Base-by-base conservation (phyloP, 768 basidiomycete species). In the Boletellus sp. region DNA sequence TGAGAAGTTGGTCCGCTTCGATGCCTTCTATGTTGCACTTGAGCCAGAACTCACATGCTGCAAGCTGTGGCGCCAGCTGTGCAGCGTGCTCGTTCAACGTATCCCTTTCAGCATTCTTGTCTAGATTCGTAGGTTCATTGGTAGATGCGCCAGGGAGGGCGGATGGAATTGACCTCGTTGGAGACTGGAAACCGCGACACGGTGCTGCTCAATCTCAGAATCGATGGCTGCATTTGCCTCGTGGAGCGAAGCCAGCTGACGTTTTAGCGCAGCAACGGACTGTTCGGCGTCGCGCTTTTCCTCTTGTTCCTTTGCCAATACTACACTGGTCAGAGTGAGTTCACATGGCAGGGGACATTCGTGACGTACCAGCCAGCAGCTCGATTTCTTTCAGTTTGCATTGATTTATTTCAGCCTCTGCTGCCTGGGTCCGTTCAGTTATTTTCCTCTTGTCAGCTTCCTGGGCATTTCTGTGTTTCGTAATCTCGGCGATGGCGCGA, bases 351-450 rank as follows among this genome's bases (percentile, higher is more conserved):
- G 9, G 11, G 22, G 35, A 4, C 56, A 23, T 20, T 17, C 48
- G 31, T 31, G 15, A 71, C 80, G n/a, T 65, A 92, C 91, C 79
- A 48, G 80, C 78, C 3, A 90, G 76, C 48, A 94, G 76, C 45
- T 89, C 84, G 26, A 90, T 84, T 68, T 94, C 92, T 59, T 75
- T 78, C 45, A 87, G 63, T 57, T 91, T 88, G 69, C 87, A 91
- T 38, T 83, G 73, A 47, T 80, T 83, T 2, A 79, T 92, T 66
- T 91, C 85, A 0, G 72, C 59, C 63, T 93, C 87, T 0, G 82
- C 73, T 8, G 78, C 73, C 38, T 81, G 76, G 9, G 70, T 79
- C 62, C 79, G 81, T 42, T 92, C 91, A 8, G 69, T 51, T 0
- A 83, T 53, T 51, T 76, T 78, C 61, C 85, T 87, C 69, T 79